phyloP scores from a whole-genome alignment of 1,139 yeast species.

The Debaryomycetaceae sp. region DNA sequence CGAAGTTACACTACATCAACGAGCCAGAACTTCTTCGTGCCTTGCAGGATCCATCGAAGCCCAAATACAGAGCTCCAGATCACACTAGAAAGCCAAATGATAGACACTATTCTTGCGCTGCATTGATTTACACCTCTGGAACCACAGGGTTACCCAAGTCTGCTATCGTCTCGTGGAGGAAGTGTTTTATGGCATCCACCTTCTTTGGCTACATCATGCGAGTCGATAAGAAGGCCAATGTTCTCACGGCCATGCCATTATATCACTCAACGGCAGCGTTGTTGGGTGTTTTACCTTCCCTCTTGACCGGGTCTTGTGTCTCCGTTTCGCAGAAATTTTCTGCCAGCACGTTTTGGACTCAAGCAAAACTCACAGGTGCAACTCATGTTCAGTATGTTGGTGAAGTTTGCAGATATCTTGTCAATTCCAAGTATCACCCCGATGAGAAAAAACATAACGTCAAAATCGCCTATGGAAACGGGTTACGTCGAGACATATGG shows the following conservation, averaged over 20 bases:
- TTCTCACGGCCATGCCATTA: constrained; percentile 92
- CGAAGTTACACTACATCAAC: constrained; percentile 53
- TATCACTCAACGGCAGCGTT: constrained; percentile 94
- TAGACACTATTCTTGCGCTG: constrained; percentile 60
- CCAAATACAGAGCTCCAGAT: constrained; percentile 54
- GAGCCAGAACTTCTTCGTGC: constrained; percentile 45
- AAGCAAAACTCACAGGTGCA: constrained; percentile 66
- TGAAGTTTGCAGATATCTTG: constrained; percentile 85
- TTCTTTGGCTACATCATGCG: constrained; percentile 71
- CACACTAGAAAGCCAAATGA: constrained; percentile 53
- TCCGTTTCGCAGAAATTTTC: constrained; percentile 83
- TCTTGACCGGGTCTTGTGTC: constrained; percentile 65
- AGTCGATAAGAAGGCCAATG: constrained; percentile 51
- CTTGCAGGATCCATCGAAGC: constrained; percentile 45
- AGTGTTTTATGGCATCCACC: constrained; percentile 66
- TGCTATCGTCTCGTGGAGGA: constrained; percentile 91
- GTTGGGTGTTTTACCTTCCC: constrained; percentile 75
- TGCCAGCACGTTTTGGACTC: constrained; percentile 87
- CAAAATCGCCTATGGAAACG: constrained; percentile 84
- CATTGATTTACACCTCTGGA: constrained; percentile 87
- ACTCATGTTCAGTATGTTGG: constrained; percentile 93
- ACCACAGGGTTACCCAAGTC: constrained; percentile 96
- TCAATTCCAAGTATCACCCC: constrained; percentile 60
- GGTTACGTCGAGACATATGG: constrained; percentile 94
- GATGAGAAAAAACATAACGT: constrained; percentile 70